A percentile compares a stretch with the other conserved stretches of the same genome.
phyloP scores from a whole-genome alignment of 2,329 filamentous ascomycete species.

The Thielaviopsis euricoi region DNA sequence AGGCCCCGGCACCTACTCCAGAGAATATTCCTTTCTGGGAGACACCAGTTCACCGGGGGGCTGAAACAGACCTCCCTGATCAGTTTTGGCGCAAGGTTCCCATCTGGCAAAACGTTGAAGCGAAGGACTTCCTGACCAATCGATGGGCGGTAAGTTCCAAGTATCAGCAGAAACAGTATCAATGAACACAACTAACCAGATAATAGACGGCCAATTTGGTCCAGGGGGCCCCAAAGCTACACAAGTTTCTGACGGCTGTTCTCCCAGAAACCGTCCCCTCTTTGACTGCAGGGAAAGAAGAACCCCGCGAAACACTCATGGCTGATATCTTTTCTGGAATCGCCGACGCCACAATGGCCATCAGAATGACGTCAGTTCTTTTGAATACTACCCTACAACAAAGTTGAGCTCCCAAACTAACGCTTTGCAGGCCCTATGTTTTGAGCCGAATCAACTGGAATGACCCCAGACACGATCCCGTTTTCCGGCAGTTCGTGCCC shows the following conservation, averaged over 20 bases:
- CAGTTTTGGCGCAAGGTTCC: constrained; percentile 35
- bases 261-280: constrained; percentile 35
- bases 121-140: constrained; percentile 34
- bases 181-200: background rate
- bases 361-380: constrained; percentile 33
- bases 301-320: constrained; percentile 32
- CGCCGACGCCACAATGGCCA: constrained; percentile 38
- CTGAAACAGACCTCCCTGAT: too few species aligned
- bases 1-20: background rate
- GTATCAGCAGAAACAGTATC: too few species aligned
- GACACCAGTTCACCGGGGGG: too few species aligned
- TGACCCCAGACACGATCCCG: constrained; percentile 39
- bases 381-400: background rate
- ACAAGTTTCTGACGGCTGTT: constrained; percentile 30
- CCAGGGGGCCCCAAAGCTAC: constrained; percentile 28
- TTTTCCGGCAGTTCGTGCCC: constrained; percentile 44
- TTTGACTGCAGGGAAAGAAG: background rate
- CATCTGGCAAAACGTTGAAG: constrained; percentile 30
- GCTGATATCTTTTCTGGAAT: constrained; percentile 36
- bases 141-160: constrained; percentile 34
- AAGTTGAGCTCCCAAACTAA: background rate
- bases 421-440: constrained; percentile 31
- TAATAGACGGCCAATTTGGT: constrained; percentile 31
- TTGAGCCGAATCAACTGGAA: constrained; percentile 42
- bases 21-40: background rate